Conservation (phyloP, 441 rosid species). For the Raphanus hybrid region DNA sequence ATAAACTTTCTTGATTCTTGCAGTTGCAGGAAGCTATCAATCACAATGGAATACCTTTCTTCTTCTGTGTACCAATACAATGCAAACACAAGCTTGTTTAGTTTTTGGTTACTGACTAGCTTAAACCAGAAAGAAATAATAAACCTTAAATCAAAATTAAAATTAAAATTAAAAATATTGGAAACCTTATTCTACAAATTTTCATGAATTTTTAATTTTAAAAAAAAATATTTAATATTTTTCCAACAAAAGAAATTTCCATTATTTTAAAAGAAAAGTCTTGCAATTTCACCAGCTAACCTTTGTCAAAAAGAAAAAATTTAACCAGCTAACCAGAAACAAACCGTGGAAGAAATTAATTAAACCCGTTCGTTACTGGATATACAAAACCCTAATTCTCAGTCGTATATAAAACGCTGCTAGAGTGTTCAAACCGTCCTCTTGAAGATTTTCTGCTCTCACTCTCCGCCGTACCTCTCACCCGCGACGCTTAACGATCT, state of each 20-base stretch:
- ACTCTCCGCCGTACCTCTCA: slow-evolving; percentile 26
- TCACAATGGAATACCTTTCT: too few relatives aligned
- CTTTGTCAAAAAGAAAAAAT: not conserved
- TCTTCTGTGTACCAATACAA: too few relatives aligned
- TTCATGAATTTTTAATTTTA: too few relatives aligned
- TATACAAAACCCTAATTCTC: slow-evolving; percentile 20
- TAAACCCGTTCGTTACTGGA: not conserved
- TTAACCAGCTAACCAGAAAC: not conserved
- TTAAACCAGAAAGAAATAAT: too few relatives aligned
- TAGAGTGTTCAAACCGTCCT: slow-evolving; percentile 30
- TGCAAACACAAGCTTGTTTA: too few relatives aligned
- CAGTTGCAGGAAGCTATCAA: too few relatives aligned
- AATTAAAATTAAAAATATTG: too few relatives aligned
- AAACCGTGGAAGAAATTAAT: not conserved
- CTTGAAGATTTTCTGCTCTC: slow-evolving; percentile 8
- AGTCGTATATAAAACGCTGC: slow-evolving; percentile 10
- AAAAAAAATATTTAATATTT: too few relatives aligned
- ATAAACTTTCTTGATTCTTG: not conserved
- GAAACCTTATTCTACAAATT: too few relatives aligned
- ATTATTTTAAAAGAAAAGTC: not conserved
- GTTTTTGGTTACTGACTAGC: too few relatives aligned
- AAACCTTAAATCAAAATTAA: too few relatives aligned
- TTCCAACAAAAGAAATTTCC: too few relatives aligned
- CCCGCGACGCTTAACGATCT: slow-evolving; percentile 15
- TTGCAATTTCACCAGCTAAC: not conserved